These are phyloP conservation scores for Aspergillus niger DNA, from an alignment of 2,329 filamentous ascomycete species.

Conservation along the genomic window DNA sequence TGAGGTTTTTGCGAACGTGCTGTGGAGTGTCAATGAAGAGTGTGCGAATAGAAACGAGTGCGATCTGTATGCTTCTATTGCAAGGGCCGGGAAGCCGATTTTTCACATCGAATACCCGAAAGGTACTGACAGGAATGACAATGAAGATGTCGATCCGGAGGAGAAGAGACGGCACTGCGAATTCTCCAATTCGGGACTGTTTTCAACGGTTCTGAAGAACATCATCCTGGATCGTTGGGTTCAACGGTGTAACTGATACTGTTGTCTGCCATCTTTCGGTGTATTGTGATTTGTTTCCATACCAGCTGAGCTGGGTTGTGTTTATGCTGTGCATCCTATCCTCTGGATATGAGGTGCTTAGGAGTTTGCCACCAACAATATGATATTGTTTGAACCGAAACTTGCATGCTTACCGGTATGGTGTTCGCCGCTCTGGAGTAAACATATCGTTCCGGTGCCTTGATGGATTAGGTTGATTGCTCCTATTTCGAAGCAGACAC, in stretches of 20 bases:
- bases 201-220: slow-evolving; percentile 68
- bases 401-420: no score
- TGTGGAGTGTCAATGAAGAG: slow-evolving; percentile 72
- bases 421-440: no score
- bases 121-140: slow-evolving; percentile 42
- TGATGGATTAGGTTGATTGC: no score
- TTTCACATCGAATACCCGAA: slow-evolving; percentile 73
- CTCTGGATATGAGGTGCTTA: no score
- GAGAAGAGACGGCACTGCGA: slow-evolving; percentile 50
- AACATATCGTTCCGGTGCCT: no score
- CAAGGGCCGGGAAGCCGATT: slow-evolving; percentile 64
- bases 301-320: neutral
- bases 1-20: slow-evolving; percentile 52
- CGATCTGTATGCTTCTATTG: slow-evolving; percentile 58
- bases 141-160: slow-evolving; percentile 31
- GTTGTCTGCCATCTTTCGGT: neutral
- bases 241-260: slow-evolving; percentile 50
- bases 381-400: no score
- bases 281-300: neutral
- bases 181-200: slow-evolving; percentile 49
- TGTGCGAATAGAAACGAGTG: slow-evolving; percentile 65
- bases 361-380: no score
- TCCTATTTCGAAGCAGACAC: no score
- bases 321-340: neutral
- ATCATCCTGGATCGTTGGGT: slow-evolving; percentile 66